Evolutionary conservation across 208 protist species (phyloP).

Genomic region (Leishmania tropica): DNA sequence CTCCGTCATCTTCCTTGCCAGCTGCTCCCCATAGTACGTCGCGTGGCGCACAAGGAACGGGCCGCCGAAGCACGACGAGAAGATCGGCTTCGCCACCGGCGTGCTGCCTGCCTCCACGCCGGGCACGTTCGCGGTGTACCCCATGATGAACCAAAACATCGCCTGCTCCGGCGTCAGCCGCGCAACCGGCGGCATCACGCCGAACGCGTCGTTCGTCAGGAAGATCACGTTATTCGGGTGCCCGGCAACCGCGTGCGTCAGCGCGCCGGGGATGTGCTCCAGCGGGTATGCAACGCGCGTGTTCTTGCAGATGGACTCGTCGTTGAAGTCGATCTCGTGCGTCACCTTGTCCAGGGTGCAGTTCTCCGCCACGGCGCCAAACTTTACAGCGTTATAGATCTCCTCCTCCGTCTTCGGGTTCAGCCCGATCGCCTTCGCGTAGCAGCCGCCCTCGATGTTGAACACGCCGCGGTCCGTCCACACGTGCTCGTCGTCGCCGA

Average conservation of each 20-base stretch:
- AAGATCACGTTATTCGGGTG: conserved; percentile 97
- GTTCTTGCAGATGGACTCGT: conserved; percentile 96
- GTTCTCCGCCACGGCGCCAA: conserved; percentile 92
- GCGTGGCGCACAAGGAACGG: conserved; percentile 97
- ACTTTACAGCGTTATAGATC: conserved; percentile 90
- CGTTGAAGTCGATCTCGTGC: conserved; percentile 92
- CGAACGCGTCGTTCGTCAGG: conserved; percentile 97
- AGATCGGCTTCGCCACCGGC: conserved; percentile 91
- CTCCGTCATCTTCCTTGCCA: conserved; percentile 93
- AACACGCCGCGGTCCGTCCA: conserved; percentile 91
- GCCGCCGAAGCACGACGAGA: conserved; percentile 96
- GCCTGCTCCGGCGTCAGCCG: conserved; percentile 92
- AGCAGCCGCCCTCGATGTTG: conserved; percentile 95
- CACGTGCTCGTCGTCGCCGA: conserved; percentile 95
- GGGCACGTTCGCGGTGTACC: conserved; percentile 95
- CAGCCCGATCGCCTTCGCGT: conserved; percentile 92
- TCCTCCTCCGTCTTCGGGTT: conserved; percentile 91
- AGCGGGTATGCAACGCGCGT: conserved; percentile 96
- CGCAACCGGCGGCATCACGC: conserved; percentile 96
- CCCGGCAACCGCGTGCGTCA: conserved; percentile 68
- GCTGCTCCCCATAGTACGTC: conserved; percentile 95
- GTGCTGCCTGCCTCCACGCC: conserved; percentile 94
- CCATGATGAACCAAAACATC: conserved; percentile 96
- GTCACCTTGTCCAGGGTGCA: conserved; percentile 65
- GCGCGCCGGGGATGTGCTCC: conserved; percentile 93